These are phyloP conservation scores for Tuber microsphaerosporum DNA, from an alignment of 495 filamentous ascomycete species.

Conservation along the genomic window DNA sequence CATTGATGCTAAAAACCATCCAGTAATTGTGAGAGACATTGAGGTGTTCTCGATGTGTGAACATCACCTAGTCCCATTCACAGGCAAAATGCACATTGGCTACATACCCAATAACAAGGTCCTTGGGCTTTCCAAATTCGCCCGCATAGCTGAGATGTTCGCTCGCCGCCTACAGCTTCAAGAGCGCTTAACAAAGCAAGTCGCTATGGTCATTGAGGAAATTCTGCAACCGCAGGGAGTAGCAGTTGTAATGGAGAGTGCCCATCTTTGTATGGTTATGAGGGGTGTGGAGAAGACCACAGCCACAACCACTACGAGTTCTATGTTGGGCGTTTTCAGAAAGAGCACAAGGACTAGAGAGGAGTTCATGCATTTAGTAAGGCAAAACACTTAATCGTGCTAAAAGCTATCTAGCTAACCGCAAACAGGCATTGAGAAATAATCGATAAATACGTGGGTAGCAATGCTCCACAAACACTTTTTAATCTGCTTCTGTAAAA, in stretches of 20 bases:
- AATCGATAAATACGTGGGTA: neutral
- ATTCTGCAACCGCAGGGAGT: conserved; percentile 90
- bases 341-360: conserved; percentile 86
- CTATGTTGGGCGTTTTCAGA: conserved; percentile 89
- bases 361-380: conserved; percentile 58
- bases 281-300: conserved; percentile 84
- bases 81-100: conserved; percentile 97
- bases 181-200: conserved; percentile 90
- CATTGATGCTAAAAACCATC: neutral
- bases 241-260: conserved; percentile 93
- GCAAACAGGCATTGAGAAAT: conserved; percentile 16
- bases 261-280: conserved; percentile 93
- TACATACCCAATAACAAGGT: conserved; percentile 84
- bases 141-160: conserved; percentile 96
- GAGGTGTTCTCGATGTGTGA: conserved; percentile 94
- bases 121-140: conserved; percentile 90
- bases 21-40: conserved; percentile 93
- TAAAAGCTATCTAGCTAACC: neutral
- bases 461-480: neutral
- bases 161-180: conserved; percentile 86
- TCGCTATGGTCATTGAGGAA: conserved; percentile 87
- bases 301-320: conserved; percentile 84
- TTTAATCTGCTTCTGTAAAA: neutral
- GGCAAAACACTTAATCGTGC: neutral
- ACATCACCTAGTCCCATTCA: conserved; percentile 95